Conservation (phyloP, 2,329 filamentous ascomycete species). For the Fusarium vanettenii region DNA sequence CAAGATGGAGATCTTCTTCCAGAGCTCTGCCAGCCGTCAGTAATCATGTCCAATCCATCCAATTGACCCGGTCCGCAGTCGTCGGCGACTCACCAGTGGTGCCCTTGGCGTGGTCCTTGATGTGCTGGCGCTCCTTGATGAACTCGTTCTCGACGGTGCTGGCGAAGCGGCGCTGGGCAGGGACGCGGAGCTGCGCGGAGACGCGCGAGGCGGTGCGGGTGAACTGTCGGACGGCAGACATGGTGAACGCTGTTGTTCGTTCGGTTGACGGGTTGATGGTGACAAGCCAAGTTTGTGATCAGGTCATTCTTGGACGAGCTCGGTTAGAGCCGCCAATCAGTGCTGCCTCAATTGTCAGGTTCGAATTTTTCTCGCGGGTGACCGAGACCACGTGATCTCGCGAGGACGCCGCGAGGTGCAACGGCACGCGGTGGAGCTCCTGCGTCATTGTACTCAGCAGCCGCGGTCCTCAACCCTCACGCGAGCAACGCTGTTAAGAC, state of each 20-base stretch:
- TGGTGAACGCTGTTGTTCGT: slow-evolving; percentile 54
- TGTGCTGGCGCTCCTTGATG: slow-evolving; percentile 88
- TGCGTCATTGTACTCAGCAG: slow-evolving; percentile 20
- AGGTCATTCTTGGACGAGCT: slow-evolving; percentile 50
- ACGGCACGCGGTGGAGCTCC: no score
- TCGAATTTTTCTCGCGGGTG: slow-evolving; percentile 9
- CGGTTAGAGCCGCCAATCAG: slow-evolving; percentile 47
- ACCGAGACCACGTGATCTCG: slow-evolving; percentile 45
- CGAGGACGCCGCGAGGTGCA: slow-evolving; percentile 13
- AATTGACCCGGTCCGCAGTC: slow-evolving; percentile 32
- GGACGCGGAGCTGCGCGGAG: slow-evolving; percentile 67
- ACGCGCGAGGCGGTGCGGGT: slow-evolving; percentile 73
- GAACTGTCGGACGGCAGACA: slow-evolving; percentile 73
- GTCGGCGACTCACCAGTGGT: slow-evolving; percentile 77
- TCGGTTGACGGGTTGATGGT: slow-evolving; percentile 36
- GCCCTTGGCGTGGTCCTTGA: slow-evolving; percentile 88
- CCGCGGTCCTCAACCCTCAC: slow-evolving; percentile 10
- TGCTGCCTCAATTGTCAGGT: slow-evolving; percentile 49
- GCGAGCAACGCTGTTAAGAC: not conserved
- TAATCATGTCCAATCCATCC: slow-evolving; percentile 19
- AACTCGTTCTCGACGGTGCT: slow-evolving; percentile 89
- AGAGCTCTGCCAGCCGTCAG: slow-evolving; percentile 76
- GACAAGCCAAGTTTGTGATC: slow-evolving; percentile 46
- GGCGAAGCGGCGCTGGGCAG: slow-evolving; percentile 78
- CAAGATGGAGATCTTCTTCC: slow-evolving; percentile 97